Percentiles rank a stretch among this genome's conserved stretches.
Evolutionary conservation across 2,329 filamentous ascomycete species (phyloP).

Genomic region (Neofusicoccum kwambonambiense): DNA sequence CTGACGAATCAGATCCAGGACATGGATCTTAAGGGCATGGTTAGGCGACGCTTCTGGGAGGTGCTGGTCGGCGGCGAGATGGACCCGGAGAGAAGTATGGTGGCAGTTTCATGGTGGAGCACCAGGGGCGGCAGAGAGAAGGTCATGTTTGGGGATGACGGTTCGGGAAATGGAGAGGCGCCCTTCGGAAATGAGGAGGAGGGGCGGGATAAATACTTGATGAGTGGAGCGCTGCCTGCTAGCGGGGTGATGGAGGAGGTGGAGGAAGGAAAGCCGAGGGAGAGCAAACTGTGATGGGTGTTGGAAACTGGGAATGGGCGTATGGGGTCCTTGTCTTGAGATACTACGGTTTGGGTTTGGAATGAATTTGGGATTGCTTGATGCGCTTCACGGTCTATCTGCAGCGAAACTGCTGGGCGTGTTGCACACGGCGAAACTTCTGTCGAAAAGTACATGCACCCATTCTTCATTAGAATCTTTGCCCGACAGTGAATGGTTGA

Average conservation of each 20-base stretch:
- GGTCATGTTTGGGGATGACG: slow-evolving; percentile 51
- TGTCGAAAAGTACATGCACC: too few relatives aligned
- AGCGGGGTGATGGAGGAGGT: slow-evolving; percentile 17
- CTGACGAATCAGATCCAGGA: slow-evolving; percentile 66
- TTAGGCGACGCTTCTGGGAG: slow-evolving; percentile 74
- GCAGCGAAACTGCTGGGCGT: too few relatives aligned
- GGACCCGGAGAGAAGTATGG: slow-evolving; percentile 78
- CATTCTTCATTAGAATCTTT: too few relatives aligned
- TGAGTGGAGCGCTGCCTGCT: slow-evolving; percentile 55
- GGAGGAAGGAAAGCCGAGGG: slow-evolving; percentile 26
- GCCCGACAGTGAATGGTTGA: too few relatives aligned
- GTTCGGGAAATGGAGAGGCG: slow-evolving; percentile 52
- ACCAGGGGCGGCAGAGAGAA: slow-evolving; percentile 59
- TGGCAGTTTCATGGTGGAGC: slow-evolving; percentile 87
- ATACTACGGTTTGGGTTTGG: not conserved
- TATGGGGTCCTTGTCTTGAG: not conserved
- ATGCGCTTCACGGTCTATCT: not conserved
- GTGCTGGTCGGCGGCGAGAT: slow-evolving; percentile 78
- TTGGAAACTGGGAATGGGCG: not conserved
- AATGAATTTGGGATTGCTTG: not conserved
- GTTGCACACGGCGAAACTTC: too few relatives aligned
- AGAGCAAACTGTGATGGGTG: slow-evolving; percentile 45
- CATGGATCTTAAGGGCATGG: slow-evolving; percentile 59
- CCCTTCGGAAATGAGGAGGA: slow-evolving; percentile 22
- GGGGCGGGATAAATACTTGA: slow-evolving; percentile 41